phyloP scores from a whole-genome alignment of 1,284 basidiomycete genomes.

The Fomitopsis betulina region DNA sequence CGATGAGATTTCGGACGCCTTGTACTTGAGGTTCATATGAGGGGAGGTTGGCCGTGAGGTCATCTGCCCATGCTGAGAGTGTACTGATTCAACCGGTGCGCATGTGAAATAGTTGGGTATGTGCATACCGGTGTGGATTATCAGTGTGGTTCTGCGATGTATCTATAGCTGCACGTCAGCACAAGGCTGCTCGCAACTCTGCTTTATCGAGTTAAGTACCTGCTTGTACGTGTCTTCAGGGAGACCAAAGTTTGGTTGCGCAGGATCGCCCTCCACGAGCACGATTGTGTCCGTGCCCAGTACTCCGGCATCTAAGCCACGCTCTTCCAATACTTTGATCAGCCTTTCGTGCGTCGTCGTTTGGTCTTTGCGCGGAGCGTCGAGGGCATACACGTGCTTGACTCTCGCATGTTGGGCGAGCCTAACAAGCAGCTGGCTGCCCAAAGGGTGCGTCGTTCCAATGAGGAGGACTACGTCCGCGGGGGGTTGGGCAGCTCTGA shows the following conservation, averaged over 20 bases:
- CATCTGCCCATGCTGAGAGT: constrained; percentile 28
- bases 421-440: constrained; percentile 23
- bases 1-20: constrained; percentile 15
- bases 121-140: constrained; percentile 30
- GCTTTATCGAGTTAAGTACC: constrained; percentile 11
- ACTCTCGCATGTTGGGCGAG: constrained; percentile 19
- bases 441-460: constrained; percentile 31
- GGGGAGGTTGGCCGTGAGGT: constrained; percentile 26
- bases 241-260: constrained; percentile 20
- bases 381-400: constrained; percentile 26
- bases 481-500: not conserved
- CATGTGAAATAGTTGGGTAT: not conserved
- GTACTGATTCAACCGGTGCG: not conserved
- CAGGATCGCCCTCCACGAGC: constrained; percentile 25
- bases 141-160: constrained; percentile 23
- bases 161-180: constrained; percentile 15
- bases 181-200: not conserved
- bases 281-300: constrained; percentile 23
- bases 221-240: constrained; percentile 18
- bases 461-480: constrained; percentile 28
- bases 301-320: constrained; percentile 20
- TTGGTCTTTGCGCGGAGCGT: constrained; percentile 15
- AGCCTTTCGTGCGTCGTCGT: constrained; percentile 18
- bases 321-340: constrained; percentile 18
- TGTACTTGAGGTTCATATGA: constrained; percentile 18